Evolutionary conservation across 2,329 filamentous ascomycete species (phyloP).

Genomic region (Trichoderma afroharzianum): DNA sequence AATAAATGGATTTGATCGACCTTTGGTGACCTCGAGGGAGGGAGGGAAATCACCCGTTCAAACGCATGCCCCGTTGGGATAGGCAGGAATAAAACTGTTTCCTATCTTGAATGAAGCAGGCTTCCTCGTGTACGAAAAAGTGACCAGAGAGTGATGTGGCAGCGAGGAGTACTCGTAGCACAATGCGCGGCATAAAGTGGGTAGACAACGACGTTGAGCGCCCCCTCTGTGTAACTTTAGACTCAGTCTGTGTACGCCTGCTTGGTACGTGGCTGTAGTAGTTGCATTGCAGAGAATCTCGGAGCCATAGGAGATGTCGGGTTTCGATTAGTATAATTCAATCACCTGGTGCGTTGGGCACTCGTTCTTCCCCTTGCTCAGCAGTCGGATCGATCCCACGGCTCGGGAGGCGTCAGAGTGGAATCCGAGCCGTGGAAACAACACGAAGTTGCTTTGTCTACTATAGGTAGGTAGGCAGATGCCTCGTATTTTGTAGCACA

Average conservation of each 20-base stretch:
- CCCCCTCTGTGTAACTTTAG: not conserved
- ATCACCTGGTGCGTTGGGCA: not conserved
- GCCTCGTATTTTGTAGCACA: not conserved
- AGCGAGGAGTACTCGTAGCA: not conserved
- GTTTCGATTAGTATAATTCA: not conserved
- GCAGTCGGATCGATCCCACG: slow-evolving; percentile 1
- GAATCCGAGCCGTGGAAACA: not conserved
- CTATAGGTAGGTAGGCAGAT: not conserved
- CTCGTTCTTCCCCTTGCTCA: not conserved
- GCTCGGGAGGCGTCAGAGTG: not conserved
- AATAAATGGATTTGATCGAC: not conserved
- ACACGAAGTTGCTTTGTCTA: not conserved
- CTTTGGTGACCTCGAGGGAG: not conserved
- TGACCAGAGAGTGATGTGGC: not conserved
- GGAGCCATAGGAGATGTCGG: not conserved
- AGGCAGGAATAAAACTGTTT: not conserved
- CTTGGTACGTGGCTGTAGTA: not conserved
- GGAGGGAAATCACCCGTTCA: not conserved
- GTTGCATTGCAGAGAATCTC: not conserved
- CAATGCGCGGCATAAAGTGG: not conserved
- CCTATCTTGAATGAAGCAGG: not conserved
- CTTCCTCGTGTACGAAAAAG: not conserved
- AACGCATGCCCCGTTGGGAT: not conserved
- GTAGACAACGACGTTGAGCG: not conserved
- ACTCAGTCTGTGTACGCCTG: not conserved